Conservation (phyloP, 2,329 filamentous ascomycete genomes). For the Neocatenulostroma microsporum region DNA sequence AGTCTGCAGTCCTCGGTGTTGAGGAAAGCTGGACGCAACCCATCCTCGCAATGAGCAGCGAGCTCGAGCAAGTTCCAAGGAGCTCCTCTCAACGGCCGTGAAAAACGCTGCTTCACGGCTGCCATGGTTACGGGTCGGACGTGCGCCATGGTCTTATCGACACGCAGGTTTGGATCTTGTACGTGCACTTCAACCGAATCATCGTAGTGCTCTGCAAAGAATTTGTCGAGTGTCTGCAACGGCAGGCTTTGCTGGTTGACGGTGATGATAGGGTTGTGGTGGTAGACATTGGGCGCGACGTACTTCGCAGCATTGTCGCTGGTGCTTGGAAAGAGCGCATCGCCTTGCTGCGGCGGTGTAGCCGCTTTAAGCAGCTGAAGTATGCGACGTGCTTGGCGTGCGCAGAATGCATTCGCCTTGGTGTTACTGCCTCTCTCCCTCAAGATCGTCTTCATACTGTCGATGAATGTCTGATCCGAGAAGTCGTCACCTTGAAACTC, state of each 20-base stretch:
- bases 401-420: constrained; percentile 8
- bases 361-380: constrained; percentile 19
- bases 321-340: constrained; percentile 18
- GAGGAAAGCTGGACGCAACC: constrained; percentile 25
- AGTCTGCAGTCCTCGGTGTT: constrained; percentile 26
- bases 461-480: neutral
- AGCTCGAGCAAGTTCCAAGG: constrained; percentile 30
- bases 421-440: neutral
- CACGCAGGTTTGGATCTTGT: constrained; percentile 21
- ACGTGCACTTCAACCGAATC: constrained; percentile 21
- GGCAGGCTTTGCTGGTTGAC: constrained; percentile 21
- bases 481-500: neutral
- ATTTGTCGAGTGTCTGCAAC: constrained; percentile 19
- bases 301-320: constrained; percentile 17
- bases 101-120: constrained; percentile 23
- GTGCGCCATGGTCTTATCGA: constrained; percentile 5
- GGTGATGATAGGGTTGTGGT: constrained; percentile 21
- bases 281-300: constrained; percentile 17
- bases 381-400: constrained; percentile 19
- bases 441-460: neutral
- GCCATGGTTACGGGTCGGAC: constrained; percentile 16
- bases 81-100: constrained; percentile 6
- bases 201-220: constrained; percentile 26
- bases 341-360: constrained; percentile 13
- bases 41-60: constrained; percentile 26